Conservation (phyloP, 169 alveolate genomes). For the Plasmodium chabaudi region DNA sequence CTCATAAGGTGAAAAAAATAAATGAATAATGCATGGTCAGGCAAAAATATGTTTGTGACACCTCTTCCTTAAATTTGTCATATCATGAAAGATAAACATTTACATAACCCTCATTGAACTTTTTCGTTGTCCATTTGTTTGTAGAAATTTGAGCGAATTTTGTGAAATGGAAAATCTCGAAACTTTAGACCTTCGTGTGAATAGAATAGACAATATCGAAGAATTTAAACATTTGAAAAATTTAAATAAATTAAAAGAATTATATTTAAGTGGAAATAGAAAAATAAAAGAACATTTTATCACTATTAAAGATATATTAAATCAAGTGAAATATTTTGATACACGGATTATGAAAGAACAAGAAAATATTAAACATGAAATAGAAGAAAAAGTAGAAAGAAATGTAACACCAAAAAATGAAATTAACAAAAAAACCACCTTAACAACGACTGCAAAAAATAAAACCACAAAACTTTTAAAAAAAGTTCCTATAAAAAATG, state of each 20-base stretch:
- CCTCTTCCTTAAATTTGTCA: too few species aligned
- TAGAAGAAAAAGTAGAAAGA: constrained; percentile 2
- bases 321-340: constrained; percentile 46
- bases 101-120: background rate
- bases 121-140: background rate
- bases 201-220: constrained; percentile 53
- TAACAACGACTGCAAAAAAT: background rate
- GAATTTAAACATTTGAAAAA: constrained; percentile 46
- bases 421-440: background rate
- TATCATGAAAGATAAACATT: background rate
- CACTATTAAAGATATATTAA: constrained; percentile 33
- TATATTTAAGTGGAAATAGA: constrained; percentile 68
- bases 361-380: background rate
- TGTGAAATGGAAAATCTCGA: constrained; percentile 19
- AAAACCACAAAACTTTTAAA: background rate
- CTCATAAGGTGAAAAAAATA: constrained; percentile 38
- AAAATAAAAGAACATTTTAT: constrained; percentile 63
- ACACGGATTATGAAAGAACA: constrained; percentile 44
- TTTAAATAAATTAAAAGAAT: constrained; percentile 18
- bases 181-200: constrained; percentile 50
- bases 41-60: too few species aligned
- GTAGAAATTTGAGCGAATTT: constrained; percentile 41
- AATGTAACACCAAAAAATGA: background rate
- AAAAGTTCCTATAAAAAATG: constrained; percentile 6
- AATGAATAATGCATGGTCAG: background rate